These are phyloP conservation scores for Aegilops bicornis DNA, from an alignment of 176 grass and related monocot genomes.

Conservation along the genomic window DNA sequence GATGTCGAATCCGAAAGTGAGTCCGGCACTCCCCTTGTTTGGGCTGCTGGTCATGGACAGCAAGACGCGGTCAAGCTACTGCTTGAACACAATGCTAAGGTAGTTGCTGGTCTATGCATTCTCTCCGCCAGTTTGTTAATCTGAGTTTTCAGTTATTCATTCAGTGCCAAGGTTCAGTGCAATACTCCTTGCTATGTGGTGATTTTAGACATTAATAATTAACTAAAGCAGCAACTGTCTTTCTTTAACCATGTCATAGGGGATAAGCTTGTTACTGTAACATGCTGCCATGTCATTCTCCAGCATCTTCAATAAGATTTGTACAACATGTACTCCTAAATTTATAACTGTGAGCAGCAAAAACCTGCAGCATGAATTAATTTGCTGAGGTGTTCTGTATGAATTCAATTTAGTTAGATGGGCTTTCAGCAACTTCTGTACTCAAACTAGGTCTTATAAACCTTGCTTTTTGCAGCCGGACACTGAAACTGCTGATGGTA, in stretches of 20 bases:
- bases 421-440: not conserved
- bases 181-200: not conserved
- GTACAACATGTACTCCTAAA: not conserved
- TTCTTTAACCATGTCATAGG: not conserved
- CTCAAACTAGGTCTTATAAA: not conserved
- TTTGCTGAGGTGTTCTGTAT: not conserved
- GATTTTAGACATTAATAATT: not conserved
- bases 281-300: not conserved
- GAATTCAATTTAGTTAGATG: not conserved
- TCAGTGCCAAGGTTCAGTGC: not conserved
- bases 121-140: not conserved
- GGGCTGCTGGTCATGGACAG: constrained; percentile 86
- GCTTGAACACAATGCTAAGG: constrained; percentile 72
- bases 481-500: constrained; percentile 79
- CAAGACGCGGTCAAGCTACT: constrained; percentile 69
- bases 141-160: not conserved
- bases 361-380: not conserved
- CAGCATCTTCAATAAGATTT: not conserved
- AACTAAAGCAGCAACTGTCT: not conserved
- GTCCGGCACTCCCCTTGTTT: constrained; percentile 72
- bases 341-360: not conserved
- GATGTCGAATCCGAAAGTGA: constrained; percentile 92
- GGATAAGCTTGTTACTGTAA: not conserved
- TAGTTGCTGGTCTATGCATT: not conserved
- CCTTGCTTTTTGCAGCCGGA: constrained; percentile 50